Base-by-base conservation (phyloP, 768 basidiomycete genomes). In the Trametes gibbosa region DNA sequence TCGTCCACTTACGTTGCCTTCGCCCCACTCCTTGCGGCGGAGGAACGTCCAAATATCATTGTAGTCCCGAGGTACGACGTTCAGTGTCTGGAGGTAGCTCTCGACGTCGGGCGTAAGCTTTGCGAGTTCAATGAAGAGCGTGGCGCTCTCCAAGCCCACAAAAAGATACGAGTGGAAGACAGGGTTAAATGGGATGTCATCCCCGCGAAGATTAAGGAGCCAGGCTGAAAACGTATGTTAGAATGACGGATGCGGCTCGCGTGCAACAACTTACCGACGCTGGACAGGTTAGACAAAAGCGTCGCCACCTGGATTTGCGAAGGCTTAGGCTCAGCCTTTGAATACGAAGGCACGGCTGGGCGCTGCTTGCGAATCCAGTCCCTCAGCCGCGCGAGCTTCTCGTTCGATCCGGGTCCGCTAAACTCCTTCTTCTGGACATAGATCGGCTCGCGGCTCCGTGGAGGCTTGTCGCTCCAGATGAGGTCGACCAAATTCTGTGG, bases 141-240 rank as follows among this genome's bases (percentile, higher is more conserved):
- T 76, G 6, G 82, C 77, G n/a, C 70, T 71, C 13, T 85, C 77
- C 9, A 82, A 69, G 3, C 85, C 81, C 40, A 98, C 79, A 66
- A 87, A 90, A 19, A 95, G 74, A 69, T 96, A 98, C 0, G 90
- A 83, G 51, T 89, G 90, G 76, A 97, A 96, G 9, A 98, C 82
- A 0, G 96, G 96, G 69, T 92, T 95, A 77, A 85, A 92, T 0
- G 92, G 92, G 47, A 98, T 87, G 67, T 98, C 95, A 2, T 84
- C 81, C 35, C 95, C 95, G 49, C 96, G 88, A 53, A 95, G 76
- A 68, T 98, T 98, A 34, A 98, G 77, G 2, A 90, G 67, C 77
- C 92, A 97, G 0, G 96, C 96, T 84, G 74, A 41, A 32, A 32
- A 32, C 14, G 45, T 32, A 43, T 32, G 32, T 66, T 48, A 69